Base-by-base conservation (phyloP, 352 stramenopile species). In the Pythium dissotocum region DNA sequence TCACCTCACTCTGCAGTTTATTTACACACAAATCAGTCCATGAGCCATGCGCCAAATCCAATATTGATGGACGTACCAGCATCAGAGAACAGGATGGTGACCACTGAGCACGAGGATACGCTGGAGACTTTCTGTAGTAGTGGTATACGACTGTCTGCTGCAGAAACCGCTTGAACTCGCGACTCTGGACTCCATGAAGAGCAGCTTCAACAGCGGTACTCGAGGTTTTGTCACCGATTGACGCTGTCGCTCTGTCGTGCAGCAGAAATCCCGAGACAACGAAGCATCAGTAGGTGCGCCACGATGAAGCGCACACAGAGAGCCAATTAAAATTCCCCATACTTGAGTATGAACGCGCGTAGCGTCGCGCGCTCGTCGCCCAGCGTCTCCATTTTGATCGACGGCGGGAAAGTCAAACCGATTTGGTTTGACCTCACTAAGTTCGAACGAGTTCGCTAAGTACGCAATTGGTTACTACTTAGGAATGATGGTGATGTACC, bases 1-100 rank as follows among this genome's bases (percentile, higher is more conserved):
- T 48, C 12, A 73, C n/a, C 67, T 73, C 67, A 28, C 12, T 68
- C 67, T 73, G 40, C 10, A 32, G 18, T 16, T 51, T 30, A 6
- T 30, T 30, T 4, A 30, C 28, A 30, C 28, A 30, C 28, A 30
- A 30, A 30, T 30, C 28, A 30, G 28, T 30, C 28, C 28, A 30
- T 30, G 28, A 30, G 28, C 28, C 28, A 4, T 30, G 28, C 28
- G 28, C 28, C 28, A 30, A 30, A 30, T 30, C 28, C 28, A 30
- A 30, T 30, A 30, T 30, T 30, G 28, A 30, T 30, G 28, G 46
- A 38, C 42, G 33, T 51, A 71, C 65, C 18, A 65, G 13, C 28
- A 33, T 32, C 46, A 72, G n/a, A 6, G 58, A 67, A 14, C 54
- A 28, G 13, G 18, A 28, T 35, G 18, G 26, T 16, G 65, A 59